Evolutionary conservation across 441 rosid species (phyloP).

Genomic region (Sinapis alba): DNA sequence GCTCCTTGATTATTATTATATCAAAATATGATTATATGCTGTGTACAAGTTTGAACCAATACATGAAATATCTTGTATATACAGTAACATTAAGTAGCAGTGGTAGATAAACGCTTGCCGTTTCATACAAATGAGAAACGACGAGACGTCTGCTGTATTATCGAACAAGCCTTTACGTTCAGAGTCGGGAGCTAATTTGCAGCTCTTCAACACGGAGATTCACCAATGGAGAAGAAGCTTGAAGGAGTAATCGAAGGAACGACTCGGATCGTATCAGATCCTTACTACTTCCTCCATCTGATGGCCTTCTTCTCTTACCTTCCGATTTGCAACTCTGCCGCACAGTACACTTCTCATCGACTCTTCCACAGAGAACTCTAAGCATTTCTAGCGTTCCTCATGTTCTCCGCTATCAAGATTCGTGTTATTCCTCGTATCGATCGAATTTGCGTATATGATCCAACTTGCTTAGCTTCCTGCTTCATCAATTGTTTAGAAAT

Average conservation of each 20-base stretch:
- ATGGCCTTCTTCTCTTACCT: slow-evolving; percentile 78
- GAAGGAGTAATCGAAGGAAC: slow-evolving; percentile 47
- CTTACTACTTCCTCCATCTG: slow-evolving; percentile 68
- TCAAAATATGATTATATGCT: neutral
- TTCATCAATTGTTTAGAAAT: slow-evolving; percentile 6
- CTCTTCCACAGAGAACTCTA: slow-evolving; percentile 71
- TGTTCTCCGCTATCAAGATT: slow-evolving; percentile 65
- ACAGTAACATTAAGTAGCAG: no score
- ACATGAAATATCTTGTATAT: no score
- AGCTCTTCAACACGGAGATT: slow-evolving; percentile 16
- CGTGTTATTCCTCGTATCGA: neutral
- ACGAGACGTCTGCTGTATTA: slow-evolving; percentile 14
- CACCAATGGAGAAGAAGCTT: slow-evolving; percentile 39
- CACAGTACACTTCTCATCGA: slow-evolving; percentile 48
- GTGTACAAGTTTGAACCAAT: neutral
- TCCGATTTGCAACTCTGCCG: slow-evolving; percentile 61
- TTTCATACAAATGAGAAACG: slow-evolving; percentile 5
- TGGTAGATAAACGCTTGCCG: slow-evolving; percentile 9
- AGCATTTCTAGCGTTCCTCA: slow-evolving; percentile 62
- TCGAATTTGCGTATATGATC: neutral
- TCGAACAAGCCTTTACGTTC: neutral
- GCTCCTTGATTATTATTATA: neutral
- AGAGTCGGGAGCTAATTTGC: neutral
- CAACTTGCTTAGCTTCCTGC: neutral
- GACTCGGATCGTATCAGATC: slow-evolving; percentile 61